Base-by-base conservation (phyloP, 1,284 basidiomycete species). In the Peniophora sp. region DNA sequence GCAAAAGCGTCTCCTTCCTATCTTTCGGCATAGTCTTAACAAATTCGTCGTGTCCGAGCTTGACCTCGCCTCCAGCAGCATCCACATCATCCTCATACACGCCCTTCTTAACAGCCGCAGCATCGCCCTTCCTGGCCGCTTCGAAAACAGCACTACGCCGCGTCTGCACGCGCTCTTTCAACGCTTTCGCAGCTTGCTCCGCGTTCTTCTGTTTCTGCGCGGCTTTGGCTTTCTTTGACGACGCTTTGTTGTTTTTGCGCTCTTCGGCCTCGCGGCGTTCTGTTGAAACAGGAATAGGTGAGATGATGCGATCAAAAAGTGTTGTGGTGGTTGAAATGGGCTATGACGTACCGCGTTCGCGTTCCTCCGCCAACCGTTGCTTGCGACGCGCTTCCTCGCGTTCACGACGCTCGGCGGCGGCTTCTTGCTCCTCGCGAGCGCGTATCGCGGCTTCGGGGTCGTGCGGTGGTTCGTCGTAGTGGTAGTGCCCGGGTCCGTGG, bases 81-180 rank as follows among this genome's bases (percentile, higher is more conserved):
- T 87, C 84, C 48, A 88, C 81, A 24, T 70, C 67, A 47, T 84
- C 73, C 66, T 86, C 83, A 75, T 77, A 87, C 15, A 88, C 64
- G 27, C 77, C 78, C 54, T 76, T 75, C 67, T 76, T 80, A 45
- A 87, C 86, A 46, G 64, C 66, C 3, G 66, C 71, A 22, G 64
- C 57, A 39, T 85, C 69, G 5, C 78, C 75, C 15, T 64, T 60
- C 14, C 85, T 75, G 45, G 83, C 83, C 27, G 83, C 82, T 12
- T 72, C 66, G 62, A 89, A 88, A 18, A 78, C 72, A 24, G 70
- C 70, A 8, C 81, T 83, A 48, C 86, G 78, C 47, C 70, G 66
- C 18, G 58, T 62, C 57, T 88, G 86, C 24, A 68, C 64, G 50
- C 70, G 71, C 58, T 78, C 64, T 51, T 73, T 71, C 47, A 73